phyloP scores from a whole-genome alignment of 2,329 filamentous ascomycete species.

The Tetracladium maxilliforme region DNA sequence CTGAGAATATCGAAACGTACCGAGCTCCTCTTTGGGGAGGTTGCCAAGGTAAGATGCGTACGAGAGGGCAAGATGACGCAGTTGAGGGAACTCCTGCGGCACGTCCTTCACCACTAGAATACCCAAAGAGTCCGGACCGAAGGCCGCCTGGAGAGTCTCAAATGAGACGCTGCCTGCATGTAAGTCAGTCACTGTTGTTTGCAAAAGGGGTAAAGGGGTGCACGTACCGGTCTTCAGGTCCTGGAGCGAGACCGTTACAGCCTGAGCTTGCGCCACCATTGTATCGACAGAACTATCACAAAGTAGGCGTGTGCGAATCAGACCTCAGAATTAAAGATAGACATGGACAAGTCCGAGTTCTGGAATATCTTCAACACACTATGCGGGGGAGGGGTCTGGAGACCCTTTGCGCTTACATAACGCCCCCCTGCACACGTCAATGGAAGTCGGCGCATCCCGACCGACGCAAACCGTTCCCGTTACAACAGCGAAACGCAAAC shows the following conservation, averaged over 20 bases:
- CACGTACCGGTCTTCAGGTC: conserved; percentile 45
- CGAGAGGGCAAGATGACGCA: conserved; percentile 64
- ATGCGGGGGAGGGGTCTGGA: too few relatives aligned
- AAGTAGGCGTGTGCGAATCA: too few relatives aligned
- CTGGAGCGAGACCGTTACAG: conserved; percentile 45
- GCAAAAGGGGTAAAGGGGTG: too few relatives aligned
- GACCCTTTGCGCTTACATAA: too few relatives aligned
- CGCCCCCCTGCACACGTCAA: too few relatives aligned
- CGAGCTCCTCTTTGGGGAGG: conserved; percentile 55
- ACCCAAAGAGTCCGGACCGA: conserved; percentile 79
- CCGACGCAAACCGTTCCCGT: too few relatives aligned
- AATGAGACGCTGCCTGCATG: conserved; percentile 49
- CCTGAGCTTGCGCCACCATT: conserved; percentile 32
- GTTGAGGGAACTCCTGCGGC: conserved; percentile 51
- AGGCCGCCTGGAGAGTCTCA: conserved; percentile 59
- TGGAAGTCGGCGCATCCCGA: too few relatives aligned
- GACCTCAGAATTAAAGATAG: too few relatives aligned
- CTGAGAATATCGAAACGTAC: conserved; percentile 24
- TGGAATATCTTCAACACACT: too few relatives aligned
- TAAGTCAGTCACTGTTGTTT: conserved; percentile 3
- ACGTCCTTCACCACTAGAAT: conserved; percentile 90
- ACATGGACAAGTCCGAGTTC: too few relatives aligned
- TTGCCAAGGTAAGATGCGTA: conserved; percentile 84
- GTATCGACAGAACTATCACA: too few relatives aligned
- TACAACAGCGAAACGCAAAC: too few relatives aligned